phyloP scores from a whole-genome alignment of 2,329 filamentous ascomycete species.

The Arthroderma uncinatum region DNA sequence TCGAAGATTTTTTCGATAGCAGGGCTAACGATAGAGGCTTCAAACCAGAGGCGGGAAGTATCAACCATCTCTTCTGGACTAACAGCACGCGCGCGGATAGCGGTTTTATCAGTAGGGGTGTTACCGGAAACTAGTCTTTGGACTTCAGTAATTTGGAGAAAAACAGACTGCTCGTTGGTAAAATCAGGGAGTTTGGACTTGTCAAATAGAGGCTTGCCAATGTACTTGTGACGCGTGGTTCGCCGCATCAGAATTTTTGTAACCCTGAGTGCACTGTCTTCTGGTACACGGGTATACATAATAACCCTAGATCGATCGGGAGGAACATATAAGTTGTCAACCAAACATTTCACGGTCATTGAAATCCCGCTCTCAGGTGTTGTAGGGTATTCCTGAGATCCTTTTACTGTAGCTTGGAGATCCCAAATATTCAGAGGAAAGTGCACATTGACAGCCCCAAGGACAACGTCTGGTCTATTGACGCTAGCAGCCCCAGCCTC shows the following conservation, averaged over 20 bases:
- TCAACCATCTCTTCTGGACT: constrained; percentile 23
- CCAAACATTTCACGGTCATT: constrained; percentile 23
- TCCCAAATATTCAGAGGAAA: constrained; percentile 33
- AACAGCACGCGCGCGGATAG: constrained; percentile 22
- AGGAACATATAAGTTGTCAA: constrained; percentile 26
- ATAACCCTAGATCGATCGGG: constrained; percentile 20
- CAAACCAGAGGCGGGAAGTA: constrained; percentile 29
- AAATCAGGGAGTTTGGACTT: not conserved
- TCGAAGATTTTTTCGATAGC: constrained; percentile 26
- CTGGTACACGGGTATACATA: constrained; percentile 22
- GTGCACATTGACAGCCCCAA: constrained; percentile 31
- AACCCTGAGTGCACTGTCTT: constrained; percentile 19
- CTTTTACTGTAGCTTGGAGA: constrained; percentile 24
- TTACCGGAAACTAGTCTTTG: constrained; percentile 27
- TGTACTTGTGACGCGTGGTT: constrained; percentile 23
- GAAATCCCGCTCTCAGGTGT: constrained; percentile 20
- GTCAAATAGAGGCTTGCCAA: constrained; percentile 3
- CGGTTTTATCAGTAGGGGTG: constrained; percentile 16
- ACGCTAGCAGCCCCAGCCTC: constrained; percentile 23
- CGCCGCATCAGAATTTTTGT: constrained; percentile 28
- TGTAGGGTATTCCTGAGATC: constrained; percentile 19
- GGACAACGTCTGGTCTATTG: constrained; percentile 17
- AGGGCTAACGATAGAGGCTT: constrained; percentile 29
- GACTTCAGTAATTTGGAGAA: constrained; percentile 29
- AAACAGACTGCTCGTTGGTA: constrained; percentile 18